Conservation (phyloP, 2,329 filamentous ascomycete species). For the Beauveria sp. region DNA sequence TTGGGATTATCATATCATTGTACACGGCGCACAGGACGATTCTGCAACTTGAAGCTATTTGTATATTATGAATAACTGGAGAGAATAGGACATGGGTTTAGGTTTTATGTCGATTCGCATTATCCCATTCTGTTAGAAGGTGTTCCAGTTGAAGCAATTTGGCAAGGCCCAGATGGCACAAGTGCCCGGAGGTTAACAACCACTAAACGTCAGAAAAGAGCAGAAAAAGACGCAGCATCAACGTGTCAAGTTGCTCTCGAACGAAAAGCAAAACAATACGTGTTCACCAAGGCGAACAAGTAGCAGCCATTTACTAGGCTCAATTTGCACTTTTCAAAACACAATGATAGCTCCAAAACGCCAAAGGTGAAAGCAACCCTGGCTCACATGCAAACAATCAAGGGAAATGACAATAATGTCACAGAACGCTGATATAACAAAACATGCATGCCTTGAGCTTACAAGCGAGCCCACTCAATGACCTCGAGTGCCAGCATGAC, state of each 20-base stretch:
- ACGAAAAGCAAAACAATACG: background rate
- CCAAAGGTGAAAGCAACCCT: background rate
- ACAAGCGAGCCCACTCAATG: slow-evolving; percentile 67
- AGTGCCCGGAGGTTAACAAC: background rate
- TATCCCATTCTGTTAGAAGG: background rate
- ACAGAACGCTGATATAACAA: slow-evolving; percentile 10
- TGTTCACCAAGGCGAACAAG: background rate
- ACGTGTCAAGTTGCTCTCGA: background rate
- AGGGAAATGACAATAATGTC: background rate
- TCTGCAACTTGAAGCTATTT: background rate
- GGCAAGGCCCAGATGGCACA: too few species aligned
- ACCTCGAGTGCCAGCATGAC: slow-evolving; percentile 91
- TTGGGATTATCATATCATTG: background rate
- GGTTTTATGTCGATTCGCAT: background rate
- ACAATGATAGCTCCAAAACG: slow-evolving; percentile 3
- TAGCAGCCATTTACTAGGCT: background rate
- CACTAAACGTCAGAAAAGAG: background rate
- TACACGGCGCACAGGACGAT: background rate
- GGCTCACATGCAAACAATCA: background rate
- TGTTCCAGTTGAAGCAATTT: background rate
- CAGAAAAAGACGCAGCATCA: background rate
- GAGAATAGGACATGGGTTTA: background rate
- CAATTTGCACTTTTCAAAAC: background rate
- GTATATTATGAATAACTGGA: background rate
- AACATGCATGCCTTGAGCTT: slow-evolving; percentile 4